Evolutionary conservation across 371 early-diverging fungal species (phyloP).

Genomic region (Mortierella sp.): DNA sequence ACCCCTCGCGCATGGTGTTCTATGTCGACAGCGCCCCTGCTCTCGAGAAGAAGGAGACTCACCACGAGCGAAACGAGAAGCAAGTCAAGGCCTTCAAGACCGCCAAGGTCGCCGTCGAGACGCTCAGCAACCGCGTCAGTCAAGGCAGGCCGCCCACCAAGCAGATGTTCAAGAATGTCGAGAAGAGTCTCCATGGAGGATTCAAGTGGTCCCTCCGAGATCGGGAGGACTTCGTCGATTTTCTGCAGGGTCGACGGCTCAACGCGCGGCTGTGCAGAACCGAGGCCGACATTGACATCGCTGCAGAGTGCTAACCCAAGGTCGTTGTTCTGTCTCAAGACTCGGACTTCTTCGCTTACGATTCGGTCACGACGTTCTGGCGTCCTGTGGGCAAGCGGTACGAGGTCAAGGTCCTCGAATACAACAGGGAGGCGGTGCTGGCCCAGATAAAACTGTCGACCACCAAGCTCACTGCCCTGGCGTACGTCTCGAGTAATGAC

Average conservation of each 20-base stretch:
- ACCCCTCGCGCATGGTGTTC: constrained; percentile 15
- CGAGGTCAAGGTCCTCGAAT: neutral
- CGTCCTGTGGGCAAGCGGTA: neutral
- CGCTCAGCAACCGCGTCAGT: neutral
- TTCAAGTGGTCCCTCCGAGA: neutral
- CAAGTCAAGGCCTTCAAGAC: constrained; percentile 4
- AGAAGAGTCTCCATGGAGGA: neutral
- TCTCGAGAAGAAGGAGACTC: constrained; percentile 14
- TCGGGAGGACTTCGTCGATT: constrained; percentile 6
- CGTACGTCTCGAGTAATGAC: neutral
- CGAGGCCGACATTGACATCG: constrained; percentile 13
- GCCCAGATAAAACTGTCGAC: neutral
- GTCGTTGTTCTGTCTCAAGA: constrained; percentile 15
- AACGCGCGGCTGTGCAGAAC: neutral
- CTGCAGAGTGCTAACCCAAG: neutral
- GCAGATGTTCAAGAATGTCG: constrained; percentile 12
- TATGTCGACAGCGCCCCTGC: constrained; percentile 17
- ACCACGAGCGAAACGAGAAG: neutral
- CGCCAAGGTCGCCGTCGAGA: constrained; percentile 7
- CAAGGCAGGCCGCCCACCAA: constrained; percentile 11
- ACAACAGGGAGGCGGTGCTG: neutral
- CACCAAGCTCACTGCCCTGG: constrained; percentile 14
- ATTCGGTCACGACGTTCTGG: neutral
- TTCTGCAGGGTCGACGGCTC: neutral
- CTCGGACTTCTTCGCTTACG: constrained; percentile 6